Evolutionary conservation across 2,329 filamentous ascomycete genomes (phyloP).

Genomic region (Microascus cirrosus): DNA sequence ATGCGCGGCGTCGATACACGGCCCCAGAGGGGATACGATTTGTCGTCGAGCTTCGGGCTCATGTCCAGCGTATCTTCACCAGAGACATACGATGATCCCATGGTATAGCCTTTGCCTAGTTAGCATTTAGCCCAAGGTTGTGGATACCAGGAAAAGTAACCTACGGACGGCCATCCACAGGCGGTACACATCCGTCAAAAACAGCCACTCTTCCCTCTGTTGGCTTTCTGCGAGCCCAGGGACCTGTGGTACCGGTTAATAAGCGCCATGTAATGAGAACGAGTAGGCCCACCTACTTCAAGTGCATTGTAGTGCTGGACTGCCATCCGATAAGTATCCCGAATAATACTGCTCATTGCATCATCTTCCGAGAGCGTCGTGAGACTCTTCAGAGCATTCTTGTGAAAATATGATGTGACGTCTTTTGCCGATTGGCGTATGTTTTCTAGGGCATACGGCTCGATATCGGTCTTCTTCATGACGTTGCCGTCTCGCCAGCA

Average conservation of each 20-base stretch:
- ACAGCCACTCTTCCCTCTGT: slow-evolving; percentile 15
- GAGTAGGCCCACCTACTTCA: slow-evolving; percentile 8
- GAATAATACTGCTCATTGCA: background rate
- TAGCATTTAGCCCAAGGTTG: background rate
- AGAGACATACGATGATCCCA: slow-evolving; percentile 29
- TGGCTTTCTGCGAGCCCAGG: slow-evolving; percentile 3
- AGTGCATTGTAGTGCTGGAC: slow-evolving; percentile 13
- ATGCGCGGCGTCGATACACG: slow-evolving; percentile 30
- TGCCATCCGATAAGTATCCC: slow-evolving; percentile 11
- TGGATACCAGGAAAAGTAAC: slow-evolving; percentile 16
- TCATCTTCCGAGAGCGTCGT: slow-evolving; percentile 13
- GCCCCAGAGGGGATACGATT: slow-evolving; percentile 23
- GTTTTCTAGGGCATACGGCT: slow-evolving; percentile 27
- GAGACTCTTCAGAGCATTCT: slow-evolving; percentile 15
- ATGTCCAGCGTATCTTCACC: slow-evolving; percentile 29
- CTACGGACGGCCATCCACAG: slow-evolving; percentile 34
- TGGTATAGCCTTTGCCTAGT: slow-evolving; percentile 25
- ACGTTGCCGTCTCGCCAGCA: slow-evolving; percentile 22
- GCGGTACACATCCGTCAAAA: slow-evolving; percentile 28
- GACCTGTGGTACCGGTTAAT: background rate
- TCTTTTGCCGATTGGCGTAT: slow-evolving; percentile 19
- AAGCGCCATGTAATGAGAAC: background rate
- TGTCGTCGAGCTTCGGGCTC: slow-evolving; percentile 18
- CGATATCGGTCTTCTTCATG: slow-evolving; percentile 17
- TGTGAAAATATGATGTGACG: slow-evolving; percentile 24